Conservation (phyloP, 192 early-diverging fungal species). For the Neocallimastix lanati region DNA sequence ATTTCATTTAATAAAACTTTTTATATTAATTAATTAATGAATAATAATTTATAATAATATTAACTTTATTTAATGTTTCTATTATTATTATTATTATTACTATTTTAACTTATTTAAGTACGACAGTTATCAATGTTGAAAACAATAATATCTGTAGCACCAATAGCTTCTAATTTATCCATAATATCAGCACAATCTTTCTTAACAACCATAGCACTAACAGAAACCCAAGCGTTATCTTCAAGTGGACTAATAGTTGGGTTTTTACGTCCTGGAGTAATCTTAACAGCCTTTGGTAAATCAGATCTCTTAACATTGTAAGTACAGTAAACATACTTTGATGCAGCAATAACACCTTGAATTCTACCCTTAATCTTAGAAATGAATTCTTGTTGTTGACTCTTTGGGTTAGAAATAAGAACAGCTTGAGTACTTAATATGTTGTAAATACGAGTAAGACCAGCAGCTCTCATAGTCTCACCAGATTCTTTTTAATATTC, state of each 20-base stretch:
- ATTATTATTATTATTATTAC: background rate
- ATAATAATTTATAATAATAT: too few species aligned
- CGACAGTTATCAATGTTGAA: conserved; percentile 59
- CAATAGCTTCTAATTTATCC: conserved; percentile 69
- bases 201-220: conserved; percentile 78
- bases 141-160: conserved; percentile 81
- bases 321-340: conserved; percentile 69
- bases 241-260: conserved; percentile 77
- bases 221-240: conserved; percentile 70
- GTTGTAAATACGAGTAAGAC: conserved; percentile 75
- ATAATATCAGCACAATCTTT: conserved; percentile 62
- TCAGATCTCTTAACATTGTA: conserved; percentile 66
- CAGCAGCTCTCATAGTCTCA: conserved; percentile 98
- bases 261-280: conserved; percentile 86
- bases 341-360: conserved; percentile 74
- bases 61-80: too few species aligned
- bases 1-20: too few species aligned
- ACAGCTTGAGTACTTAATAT: conserved; percentile 72
- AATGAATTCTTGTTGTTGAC: conserved; percentile 54
- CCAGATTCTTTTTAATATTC: conserved; percentile 62
- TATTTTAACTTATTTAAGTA: conserved; percentile 37
- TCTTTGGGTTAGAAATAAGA: conserved; percentile 60
- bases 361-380: conserved; percentile 65
- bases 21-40: too few species aligned
- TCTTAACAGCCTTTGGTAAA: conserved; percentile 40